Evolutionary conservation across 805 yeast species (phyloP).

Genomic region (Candida peoriensis): DNA sequence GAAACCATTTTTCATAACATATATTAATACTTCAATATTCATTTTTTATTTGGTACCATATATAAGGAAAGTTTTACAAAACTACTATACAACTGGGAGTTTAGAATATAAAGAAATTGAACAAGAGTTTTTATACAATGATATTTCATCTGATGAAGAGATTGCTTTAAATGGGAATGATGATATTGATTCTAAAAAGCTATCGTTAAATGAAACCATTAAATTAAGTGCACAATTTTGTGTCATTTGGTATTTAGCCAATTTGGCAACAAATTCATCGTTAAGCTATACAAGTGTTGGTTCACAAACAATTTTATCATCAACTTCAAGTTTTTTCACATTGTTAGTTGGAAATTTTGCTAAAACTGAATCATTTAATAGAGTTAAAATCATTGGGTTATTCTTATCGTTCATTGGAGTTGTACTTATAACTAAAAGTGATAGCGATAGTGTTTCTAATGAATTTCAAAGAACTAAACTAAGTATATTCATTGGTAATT

Average conservation of each 20-base stretch:
- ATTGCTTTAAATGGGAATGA: slow-evolving; percentile 15
- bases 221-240: slow-evolving; percentile 76
- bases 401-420: slow-evolving; percentile 74
- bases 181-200: slow-evolving; percentile 17
- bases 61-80: slow-evolving; percentile 22
- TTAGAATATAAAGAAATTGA: slow-evolving; percentile 22
- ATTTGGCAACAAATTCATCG: slow-evolving; percentile 83
- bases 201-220: slow-evolving; percentile 60
- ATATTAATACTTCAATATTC: slow-evolving; percentile 84
- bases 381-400: slow-evolving; percentile 63
- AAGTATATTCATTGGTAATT: slow-evolving; percentile 58
- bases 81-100: slow-evolving; percentile 26
- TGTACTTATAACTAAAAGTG: slow-evolving; percentile 68
- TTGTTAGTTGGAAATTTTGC: slow-evolving; percentile 71
- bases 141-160: slow-evolving; percentile 25
- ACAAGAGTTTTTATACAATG: slow-evolving; percentile 13
- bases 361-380: slow-evolving; percentile 63
- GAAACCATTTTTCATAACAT: slow-evolving; percentile 91
- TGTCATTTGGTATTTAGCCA: slow-evolving; percentile 85
- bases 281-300: slow-evolving; percentile 88
- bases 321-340: slow-evolving; percentile 93
- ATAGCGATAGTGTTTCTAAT: slow-evolving; percentile 26
- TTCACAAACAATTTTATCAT: slow-evolving; percentile 86
- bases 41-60: slow-evolving; percentile 70
- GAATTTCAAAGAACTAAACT: slow-evolving; percentile 21